These are phyloP conservation scores for Bidens hawaiensis DNA, from an alignment of 140 eudicot genomes.

Conservation along the genomic window DNA sequence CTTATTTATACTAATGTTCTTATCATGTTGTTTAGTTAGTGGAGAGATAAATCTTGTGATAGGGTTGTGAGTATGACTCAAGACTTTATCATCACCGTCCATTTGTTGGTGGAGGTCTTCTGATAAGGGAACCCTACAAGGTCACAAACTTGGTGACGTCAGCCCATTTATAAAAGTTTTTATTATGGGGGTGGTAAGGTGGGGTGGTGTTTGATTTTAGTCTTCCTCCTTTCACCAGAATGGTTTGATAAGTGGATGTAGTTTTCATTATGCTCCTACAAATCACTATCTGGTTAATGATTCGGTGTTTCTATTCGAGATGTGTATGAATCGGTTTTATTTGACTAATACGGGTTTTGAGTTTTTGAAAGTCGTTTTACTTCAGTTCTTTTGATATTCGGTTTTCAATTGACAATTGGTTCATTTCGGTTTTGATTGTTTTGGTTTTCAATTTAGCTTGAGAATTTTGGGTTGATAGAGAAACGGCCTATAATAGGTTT, in stretches of 20 bases:
- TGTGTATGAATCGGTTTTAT: no score
- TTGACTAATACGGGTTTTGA: no score
- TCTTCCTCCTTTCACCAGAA: slow-evolving; percentile 10
- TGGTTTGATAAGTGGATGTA: slow-evolving; percentile 41
- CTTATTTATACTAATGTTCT: slow-evolving; percentile 24
- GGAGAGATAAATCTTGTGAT: slow-evolving; percentile 27
- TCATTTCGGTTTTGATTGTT: no score
- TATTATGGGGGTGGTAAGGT: slow-evolving; percentile 9
- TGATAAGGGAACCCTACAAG: slow-evolving; percentile 40
- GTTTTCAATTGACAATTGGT: no score
- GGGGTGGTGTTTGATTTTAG: slow-evolving; percentile 22
- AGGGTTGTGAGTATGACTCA: slow-evolving; percentile 33
- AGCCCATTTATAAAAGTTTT: slow-evolving; percentile 32
- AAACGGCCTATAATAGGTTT: no score
- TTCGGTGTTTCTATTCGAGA: no score
- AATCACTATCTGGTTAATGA: slow-evolving; percentile 3
- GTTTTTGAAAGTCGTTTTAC: no score
- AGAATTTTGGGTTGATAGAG: no score
- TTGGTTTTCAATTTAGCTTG: no score
- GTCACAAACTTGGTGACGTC: slow-evolving; percentile 26
- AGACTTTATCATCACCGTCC: slow-evolving; percentile 23
- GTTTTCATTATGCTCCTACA: slow-evolving; percentile 34
- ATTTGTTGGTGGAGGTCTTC: slow-evolving; percentile 24
- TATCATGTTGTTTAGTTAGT: slow-evolving; percentile 24
- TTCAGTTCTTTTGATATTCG: no score